Percentiles rank a stretch among this genome's conserved stretches.
Conservation (phyloP, 371 early-diverging fungal genomes). For the Circinella umbellata region DNA sequence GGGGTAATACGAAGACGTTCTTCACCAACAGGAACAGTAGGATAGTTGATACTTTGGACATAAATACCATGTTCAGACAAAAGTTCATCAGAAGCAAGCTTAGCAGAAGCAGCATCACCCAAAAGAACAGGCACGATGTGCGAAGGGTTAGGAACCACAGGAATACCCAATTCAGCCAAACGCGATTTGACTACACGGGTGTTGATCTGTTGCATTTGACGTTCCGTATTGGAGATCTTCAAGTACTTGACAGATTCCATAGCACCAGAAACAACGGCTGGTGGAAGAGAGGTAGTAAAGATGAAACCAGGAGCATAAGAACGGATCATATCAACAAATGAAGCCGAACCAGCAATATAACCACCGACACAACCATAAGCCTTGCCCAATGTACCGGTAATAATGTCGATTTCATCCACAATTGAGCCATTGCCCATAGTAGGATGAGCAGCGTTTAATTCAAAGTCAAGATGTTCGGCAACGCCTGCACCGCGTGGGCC, state of each 20-base stretch:
- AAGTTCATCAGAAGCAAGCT: slow-evolving; percentile 91
- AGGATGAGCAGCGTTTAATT: slow-evolving; percentile 61
- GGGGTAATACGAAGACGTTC: slow-evolving; percentile 98
- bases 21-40: slow-evolving; percentile 94
- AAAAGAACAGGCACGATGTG: slow-evolving; percentile 98
- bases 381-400: slow-evolving; percentile 98
- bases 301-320: slow-evolving; percentile 99
- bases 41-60: slow-evolving; percentile 98
- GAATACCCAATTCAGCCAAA: slow-evolving; percentile 85
- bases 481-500: slow-evolving; percentile 96
- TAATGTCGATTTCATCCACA: slow-evolving; percentile 94
- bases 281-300: slow-evolving; percentile 98
- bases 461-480: slow-evolving; percentile 92
- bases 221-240: slow-evolving; percentile 81
- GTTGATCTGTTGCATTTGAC: slow-evolving; percentile 90
- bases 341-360: slow-evolving; percentile 92
- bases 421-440: slow-evolving; percentile 63
- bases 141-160: slow-evolving; percentile 97
- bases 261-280: slow-evolving; percentile 91
- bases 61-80: slow-evolving; percentile 90
- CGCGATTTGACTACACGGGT: slow-evolving; percentile 85
- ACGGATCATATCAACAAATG: slow-evolving; percentile 94
- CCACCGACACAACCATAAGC: slow-evolving; percentile 98
- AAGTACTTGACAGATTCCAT: slow-evolving; percentile 91
- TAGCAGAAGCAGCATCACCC: slow-evolving; percentile 94